Conservation (phyloP, 768 basidiomycete species). For the Russula griseocarnosa region DNA sequence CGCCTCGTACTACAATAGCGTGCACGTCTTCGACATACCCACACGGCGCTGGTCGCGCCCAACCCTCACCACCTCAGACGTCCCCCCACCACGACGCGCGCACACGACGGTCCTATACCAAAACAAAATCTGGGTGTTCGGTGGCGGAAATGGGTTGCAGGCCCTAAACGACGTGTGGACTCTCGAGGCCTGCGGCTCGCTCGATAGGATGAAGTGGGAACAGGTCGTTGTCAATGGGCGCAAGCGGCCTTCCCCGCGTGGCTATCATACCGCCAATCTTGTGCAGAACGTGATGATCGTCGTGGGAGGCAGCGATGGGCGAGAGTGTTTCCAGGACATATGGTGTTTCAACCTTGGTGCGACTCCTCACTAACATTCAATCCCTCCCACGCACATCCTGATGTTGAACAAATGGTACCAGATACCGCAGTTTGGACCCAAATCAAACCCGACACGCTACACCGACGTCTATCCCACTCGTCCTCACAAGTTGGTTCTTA, state of each 20-base stretch:
- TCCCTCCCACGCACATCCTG: not conserved
- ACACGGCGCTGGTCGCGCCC: conserved; percentile 63
- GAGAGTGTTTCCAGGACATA: conserved; percentile 82
- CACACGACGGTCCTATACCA: conserved; percentile 78
- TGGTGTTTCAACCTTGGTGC: conserved; percentile 83
- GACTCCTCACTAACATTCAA: conserved; percentile 31
- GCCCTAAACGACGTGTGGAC: conserved; percentile 91
- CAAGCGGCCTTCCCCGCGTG: conserved; percentile 56
- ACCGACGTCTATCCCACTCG: conserved; percentile 77
- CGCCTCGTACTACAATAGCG: conserved; percentile 73
- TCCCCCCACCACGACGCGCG: conserved; percentile 63
- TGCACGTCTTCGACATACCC: conserved; percentile 79
- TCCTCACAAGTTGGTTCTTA: conserved; percentile 90
- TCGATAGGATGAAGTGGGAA: conserved; percentile 52
- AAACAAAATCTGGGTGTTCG: conserved; percentile 78
- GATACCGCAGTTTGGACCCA: conserved; percentile 39
- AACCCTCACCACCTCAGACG: conserved; percentile 28
- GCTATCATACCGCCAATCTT: conserved; percentile 89
- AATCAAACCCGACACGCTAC: conserved; percentile 40
- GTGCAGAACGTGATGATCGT: conserved; percentile 83
- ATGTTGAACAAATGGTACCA: conserved; percentile 8
- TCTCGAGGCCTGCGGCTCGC: conserved; percentile 54
- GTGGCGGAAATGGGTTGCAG: conserved; percentile 89
- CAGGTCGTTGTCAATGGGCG: conserved; percentile 53
- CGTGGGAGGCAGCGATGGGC: conserved; percentile 88